Evolutionary conservation across 345 rosid species (phyloP).

Genomic region (Eucalyptus pauciflora): DNA sequence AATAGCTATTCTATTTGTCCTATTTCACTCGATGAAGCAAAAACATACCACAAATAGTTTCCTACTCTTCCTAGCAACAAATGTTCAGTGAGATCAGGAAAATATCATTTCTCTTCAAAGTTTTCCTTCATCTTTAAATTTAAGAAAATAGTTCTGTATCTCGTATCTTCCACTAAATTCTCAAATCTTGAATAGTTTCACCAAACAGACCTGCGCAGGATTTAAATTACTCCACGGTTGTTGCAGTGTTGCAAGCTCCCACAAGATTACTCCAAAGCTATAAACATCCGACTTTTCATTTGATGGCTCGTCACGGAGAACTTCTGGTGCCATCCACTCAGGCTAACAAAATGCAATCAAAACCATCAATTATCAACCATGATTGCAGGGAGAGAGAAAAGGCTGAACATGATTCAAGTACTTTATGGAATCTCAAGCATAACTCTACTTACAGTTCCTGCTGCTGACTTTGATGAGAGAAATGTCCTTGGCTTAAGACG

Average conservation of each 20-base stretch:
- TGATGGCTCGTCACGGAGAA: conserved; percentile 30
- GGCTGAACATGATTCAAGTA: neutral
- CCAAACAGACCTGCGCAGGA: conserved; percentile 83
- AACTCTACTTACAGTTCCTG: conserved; percentile 87
- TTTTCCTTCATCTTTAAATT: neutral
- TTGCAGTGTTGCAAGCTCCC: conserved; percentile 96
- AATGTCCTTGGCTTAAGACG: conserved; percentile 93
- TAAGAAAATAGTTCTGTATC: neutral
- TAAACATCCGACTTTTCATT: conserved; percentile 72
- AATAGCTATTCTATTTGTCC: neutral
- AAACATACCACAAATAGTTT: neutral
- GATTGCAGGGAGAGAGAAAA: neutral
- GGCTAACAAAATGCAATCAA: conserved; percentile 4
- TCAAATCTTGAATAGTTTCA: neutral
- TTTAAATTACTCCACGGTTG: conserved; percentile 96
- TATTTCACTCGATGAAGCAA: neutral
- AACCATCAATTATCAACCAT: neutral
- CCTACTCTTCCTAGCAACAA: neutral
- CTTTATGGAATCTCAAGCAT: neutral
- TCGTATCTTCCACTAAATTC: neutral
- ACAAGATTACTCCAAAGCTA: conserved; percentile 94
- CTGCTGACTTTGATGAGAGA: conserved; percentile 97
- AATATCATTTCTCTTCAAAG: neutral
- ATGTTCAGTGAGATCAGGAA: neutral
- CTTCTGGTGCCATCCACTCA: conserved; percentile 45